These are phyloP conservation scores for Alloteropsis semialata DNA, from an alignment of 176 grass and related monocot genomes.

Conservation along the genomic window DNA sequence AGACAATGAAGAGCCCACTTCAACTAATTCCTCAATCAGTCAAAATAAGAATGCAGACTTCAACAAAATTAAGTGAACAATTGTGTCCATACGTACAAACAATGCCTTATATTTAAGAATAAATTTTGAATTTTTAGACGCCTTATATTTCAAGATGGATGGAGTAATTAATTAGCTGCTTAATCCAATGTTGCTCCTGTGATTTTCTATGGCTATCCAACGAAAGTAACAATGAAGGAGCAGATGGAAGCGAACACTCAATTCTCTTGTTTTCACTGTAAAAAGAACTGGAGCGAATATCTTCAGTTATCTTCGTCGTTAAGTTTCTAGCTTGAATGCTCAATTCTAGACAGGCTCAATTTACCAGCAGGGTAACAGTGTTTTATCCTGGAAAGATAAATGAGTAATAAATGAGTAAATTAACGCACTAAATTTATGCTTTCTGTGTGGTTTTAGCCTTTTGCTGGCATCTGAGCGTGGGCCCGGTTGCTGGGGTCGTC, in stretches of 20 bases:
- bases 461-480: not conserved
- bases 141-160: too few species aligned
- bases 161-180: too few species aligned
- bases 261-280: not conserved
- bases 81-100: too few species aligned
- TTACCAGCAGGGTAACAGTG: not conserved
- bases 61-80: too few species aligned
- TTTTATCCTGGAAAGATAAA: not conserved
- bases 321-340: not conserved
- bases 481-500: not conserved
- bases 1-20: too few species aligned
- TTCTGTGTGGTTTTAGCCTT: not conserved
- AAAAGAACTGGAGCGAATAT: not conserved
- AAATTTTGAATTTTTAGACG: too few species aligned
- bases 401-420: not conserved
- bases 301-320: not conserved
- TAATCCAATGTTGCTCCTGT: not conserved
- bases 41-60: too few species aligned
- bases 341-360: not conserved
- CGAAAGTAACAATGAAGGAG: not conserved
- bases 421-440: not conserved
- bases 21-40: too few species aligned
- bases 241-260: not conserved
- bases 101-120: too few species aligned
- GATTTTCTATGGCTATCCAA: conserved; percentile 8